A percentile compares a stretch with the other conserved stretches of the same genome.
phyloP scores from a whole-genome alignment of 176 grass and related monocot species.

The Phyllostachys edulis region DNA sequence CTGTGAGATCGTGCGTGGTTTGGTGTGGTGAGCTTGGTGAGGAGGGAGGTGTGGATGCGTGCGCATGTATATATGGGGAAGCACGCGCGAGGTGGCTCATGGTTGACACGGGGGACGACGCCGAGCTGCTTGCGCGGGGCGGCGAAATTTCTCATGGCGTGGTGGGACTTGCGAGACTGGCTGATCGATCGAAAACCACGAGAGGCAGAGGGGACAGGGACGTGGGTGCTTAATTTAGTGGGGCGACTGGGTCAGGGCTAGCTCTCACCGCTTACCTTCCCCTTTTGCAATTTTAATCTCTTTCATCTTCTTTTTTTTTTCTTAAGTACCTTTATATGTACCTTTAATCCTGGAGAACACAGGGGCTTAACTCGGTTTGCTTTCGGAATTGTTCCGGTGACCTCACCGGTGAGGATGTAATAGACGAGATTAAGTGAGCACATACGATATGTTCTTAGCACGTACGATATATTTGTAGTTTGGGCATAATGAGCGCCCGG shows the following conservation, averaged over 20 bases:
- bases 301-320: not conserved
- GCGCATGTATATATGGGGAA: conserved; percentile 47
- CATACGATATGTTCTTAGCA: too few species aligned
- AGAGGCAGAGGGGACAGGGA: not conserved
- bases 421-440: not conserved
- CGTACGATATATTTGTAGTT: too few species aligned
- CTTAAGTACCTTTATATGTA: too few species aligned
- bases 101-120: conserved; percentile 29
- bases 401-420: not conserved
- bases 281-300: not conserved
- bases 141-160: conserved; percentile 55
- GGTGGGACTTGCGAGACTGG: conserved; percentile 38
- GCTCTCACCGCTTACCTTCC: not conserved
- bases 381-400: not conserved
- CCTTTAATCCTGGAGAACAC: not conserved
- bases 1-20: not conserved
- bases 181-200: not conserved
- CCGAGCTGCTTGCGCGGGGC: not conserved
- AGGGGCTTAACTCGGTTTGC: not conserved
- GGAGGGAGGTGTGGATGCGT: conserved; percentile 25
- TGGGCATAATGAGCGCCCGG: too few species aligned
- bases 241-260: not conserved
- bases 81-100: conserved; percentile 34
- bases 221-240: not conserved
- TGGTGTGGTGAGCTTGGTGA: not conserved